Evolutionary conservation across 371 early-diverging fungal species (phyloP).

Genomic region (Mortierella sp.): DNA sequence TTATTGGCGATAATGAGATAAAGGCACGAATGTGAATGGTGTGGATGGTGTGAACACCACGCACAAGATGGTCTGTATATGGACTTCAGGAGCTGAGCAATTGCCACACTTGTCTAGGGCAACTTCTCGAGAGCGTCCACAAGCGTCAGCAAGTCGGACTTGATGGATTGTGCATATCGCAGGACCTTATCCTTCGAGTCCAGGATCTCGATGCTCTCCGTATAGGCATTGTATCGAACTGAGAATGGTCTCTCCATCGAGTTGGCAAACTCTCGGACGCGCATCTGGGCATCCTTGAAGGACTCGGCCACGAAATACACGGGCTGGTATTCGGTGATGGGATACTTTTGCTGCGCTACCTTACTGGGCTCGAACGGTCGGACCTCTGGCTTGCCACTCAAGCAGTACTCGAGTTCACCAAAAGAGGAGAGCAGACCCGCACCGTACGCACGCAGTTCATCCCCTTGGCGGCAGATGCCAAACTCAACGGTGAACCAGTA

Average conservation of each 20-base stretch:
- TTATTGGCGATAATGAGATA: not conserved
- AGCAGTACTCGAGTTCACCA: constrained; percentile 91
- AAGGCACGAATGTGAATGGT: too few species aligned
- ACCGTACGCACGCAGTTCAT: constrained; percentile 88
- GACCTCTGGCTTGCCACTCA: constrained; percentile 85
- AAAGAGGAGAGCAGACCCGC: constrained; percentile 94
- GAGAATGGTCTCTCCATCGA: constrained; percentile 85
- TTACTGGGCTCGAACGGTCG: constrained; percentile 86
- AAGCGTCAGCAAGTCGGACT: constrained; percentile 76
- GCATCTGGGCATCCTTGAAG: constrained; percentile 92
- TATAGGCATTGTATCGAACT: constrained; percentile 92
- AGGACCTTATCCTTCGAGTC: constrained; percentile 84
- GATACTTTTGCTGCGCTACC: constrained; percentile 86
- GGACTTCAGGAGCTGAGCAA: not conserved
- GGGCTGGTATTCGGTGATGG: constrained; percentile 95
- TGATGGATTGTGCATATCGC: constrained; percentile 80
- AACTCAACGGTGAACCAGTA: constrained; percentile 97
- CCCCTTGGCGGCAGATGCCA: constrained; percentile 89
- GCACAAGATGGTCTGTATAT: too few species aligned
- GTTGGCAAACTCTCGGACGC: constrained; percentile 88
- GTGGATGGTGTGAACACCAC: too few species aligned
- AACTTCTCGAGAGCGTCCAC: constrained; percentile 74
- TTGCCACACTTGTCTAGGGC: constrained; percentile 4
- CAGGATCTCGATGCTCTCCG: constrained; percentile 91
- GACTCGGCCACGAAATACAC: constrained; percentile 95